These are phyloP conservation scores for Trichoderma polysporum DNA, from an alignment of 2,329 filamentous ascomycete species.

Conservation along the genomic window DNA sequence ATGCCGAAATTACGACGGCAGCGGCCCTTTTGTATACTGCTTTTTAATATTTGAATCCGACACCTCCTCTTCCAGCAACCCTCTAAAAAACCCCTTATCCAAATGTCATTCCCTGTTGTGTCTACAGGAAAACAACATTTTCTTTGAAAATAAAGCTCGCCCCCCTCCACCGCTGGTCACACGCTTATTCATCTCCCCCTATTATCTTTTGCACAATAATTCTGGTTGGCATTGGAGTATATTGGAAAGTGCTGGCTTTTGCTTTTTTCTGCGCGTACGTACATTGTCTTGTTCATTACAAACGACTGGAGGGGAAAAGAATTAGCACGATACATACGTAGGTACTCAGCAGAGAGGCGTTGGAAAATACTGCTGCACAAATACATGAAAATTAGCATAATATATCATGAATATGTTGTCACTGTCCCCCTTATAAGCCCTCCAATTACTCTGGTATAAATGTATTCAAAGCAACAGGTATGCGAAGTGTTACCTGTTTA, in stretches of 20 bases:
- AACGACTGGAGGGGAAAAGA: background rate
- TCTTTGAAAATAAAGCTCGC: too few species aligned
- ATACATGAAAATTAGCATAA: background rate
- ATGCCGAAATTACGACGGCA: background rate
- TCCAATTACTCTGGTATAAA: background rate
- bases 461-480: background rate
- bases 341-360: background rate
- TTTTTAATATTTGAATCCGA: slow-evolving; percentile 14
- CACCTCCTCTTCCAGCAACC: background rate
- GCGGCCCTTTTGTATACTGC: background rate
- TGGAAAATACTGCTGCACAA: background rate
- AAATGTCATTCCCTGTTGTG: background rate
- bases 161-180: too few species aligned
- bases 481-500: background rate
- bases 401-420: background rate
- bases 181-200: too few species aligned
- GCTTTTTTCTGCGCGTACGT: background rate
- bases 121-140: too few species aligned
- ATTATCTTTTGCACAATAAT: background rate
- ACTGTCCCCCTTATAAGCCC: background rate
- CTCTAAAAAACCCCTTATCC: background rate
- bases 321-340: background rate
- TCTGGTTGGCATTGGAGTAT: background rate
- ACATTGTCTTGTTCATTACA: background rate
- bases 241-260: background rate